phyloP scores from a whole-genome alignment of 2,329 filamentous ascomycete genomes.

The Metarhizium humberi region DNA sequence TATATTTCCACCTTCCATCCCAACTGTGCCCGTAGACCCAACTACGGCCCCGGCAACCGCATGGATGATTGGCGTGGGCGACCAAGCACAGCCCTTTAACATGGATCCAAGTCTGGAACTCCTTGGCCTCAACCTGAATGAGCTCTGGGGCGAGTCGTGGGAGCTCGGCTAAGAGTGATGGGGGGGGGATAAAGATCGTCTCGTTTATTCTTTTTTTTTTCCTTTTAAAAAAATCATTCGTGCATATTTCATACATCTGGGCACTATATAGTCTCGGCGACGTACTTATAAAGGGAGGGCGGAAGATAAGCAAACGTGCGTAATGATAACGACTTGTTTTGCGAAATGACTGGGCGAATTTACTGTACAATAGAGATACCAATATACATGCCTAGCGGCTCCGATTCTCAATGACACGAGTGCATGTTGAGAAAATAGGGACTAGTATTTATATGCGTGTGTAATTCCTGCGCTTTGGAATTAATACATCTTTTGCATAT shows the following conservation, averaged over 20 bases:
- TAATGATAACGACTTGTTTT: neutral
- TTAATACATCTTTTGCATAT: too few species aligned
- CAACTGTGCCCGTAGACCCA: conserved; percentile 25
- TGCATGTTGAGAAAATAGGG: neutral
- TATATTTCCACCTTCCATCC: conserved; percentile 25
- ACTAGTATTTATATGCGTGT: neutral
- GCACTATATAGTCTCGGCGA: neutral
- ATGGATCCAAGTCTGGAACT: conserved; percentile 45
- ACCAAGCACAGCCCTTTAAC: conserved; percentile 31
- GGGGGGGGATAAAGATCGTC: neutral
- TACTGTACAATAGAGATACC: conserved; percentile 10
- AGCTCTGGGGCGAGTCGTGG: conserved; percentile 45
- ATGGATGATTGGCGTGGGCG: conserved; percentile 23
- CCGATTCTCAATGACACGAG: neutral
- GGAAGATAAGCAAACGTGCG: neutral
- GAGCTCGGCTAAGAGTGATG: conserved; percentile 22
- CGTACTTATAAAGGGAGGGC: neutral
- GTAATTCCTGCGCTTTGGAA: too few species aligned
- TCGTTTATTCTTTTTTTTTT: neutral
- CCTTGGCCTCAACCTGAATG: conserved; percentile 43
- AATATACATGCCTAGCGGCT: neutral
- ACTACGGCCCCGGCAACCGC: conserved; percentile 20
- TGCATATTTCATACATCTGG: too few species aligned
- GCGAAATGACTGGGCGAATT: conserved; percentile 4
- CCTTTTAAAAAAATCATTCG: too few species aligned